Base-by-base conservation (phyloP, 768 basidiomycete species). In the Podaxis sp. region DNA sequence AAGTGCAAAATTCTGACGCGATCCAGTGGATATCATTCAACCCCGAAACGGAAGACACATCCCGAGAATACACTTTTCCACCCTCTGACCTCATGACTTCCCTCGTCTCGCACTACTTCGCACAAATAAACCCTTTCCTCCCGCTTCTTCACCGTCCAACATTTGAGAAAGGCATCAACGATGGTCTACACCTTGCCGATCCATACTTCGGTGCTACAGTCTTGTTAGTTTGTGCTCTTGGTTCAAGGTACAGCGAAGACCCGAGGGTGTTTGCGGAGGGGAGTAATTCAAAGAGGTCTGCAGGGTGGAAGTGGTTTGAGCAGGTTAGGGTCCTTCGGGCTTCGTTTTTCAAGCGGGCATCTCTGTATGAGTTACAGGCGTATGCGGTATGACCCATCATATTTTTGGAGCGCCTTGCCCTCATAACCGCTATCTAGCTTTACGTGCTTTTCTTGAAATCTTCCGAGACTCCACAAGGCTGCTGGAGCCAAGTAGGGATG, bases 111-210 rank as follows among this genome's bases (percentile, higher is more conserved):
- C 70, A 79, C n/a, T 93, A 88, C 65, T 96, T 95, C 68, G 64
- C 62, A 0, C 65, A 82, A 36, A 63, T 80, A 62, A 88, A 92
- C 64, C 62, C 69, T 2, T 76, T 82, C 51, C 67, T 82, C 1
- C 91, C 92, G 1, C 75, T 95, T 7, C 73, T 96, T 2, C 92
- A 94, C 67, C 81, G 85, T 0, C 85, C 86, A 0, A 83, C 83
- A 16, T 93, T 95, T 63, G 79, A 86, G 46, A 71, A 72, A 35
- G 75, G 78, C 23, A 69, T 89, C 42, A 67, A 67, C 0, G 74
- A 80, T 5, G 79, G 80, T 0, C 65, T 84, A 3, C 85, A 91
- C 68, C 68, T 75, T 10, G 72, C 67, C 1, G 80, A 90, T 58
- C 23, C 75, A 6, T 66, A 68, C 59, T 90, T 90, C 67, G 79